These are phyloP conservation scores for Endoconidiophora laricicola DNA, from an alignment of 2,329 filamentous ascomycete species.

Conservation along the genomic window DNA sequence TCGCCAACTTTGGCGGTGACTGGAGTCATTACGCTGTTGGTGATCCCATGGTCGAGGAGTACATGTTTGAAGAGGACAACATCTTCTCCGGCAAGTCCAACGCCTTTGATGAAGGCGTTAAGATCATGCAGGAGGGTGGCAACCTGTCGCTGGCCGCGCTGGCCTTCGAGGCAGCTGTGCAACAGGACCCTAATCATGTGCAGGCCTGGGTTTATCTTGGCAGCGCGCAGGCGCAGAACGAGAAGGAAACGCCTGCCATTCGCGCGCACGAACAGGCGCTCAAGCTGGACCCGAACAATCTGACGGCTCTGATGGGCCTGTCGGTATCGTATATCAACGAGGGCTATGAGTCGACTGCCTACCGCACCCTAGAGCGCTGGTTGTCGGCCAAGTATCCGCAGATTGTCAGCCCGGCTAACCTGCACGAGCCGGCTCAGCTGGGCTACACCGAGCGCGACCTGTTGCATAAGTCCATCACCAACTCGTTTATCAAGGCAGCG, in stretches of 20 bases:
- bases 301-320: conserved; percentile 82
- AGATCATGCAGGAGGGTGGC: conserved; percentile 83
- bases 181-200: conserved; percentile 73
- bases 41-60: conserved; percentile 71
- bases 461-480: conserved; percentile 78
- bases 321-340: conserved; percentile 98
- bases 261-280: conserved; percentile 82
- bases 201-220: conserved; percentile 91
- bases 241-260: conserved; percentile 93
- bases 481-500: conserved; percentile 80
- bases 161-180: conserved; percentile 88
- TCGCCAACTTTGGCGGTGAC: conserved; percentile 47
- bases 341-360: conserved; percentile 92
- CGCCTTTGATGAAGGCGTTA: conserved; percentile 82
- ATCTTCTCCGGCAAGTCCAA: conserved; percentile 66
- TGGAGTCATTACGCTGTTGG: conserved; percentile 42
- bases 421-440: conserved; percentile 64
- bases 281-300: conserved; percentile 72
- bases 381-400: conserved; percentile 85
- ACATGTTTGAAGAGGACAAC: conserved; percentile 91
- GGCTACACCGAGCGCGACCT: conserved; percentile 87
- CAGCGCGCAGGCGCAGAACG: conserved; percentile 88
- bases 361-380: conserved; percentile 92
- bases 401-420: conserved; percentile 54
- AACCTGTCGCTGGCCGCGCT: conserved; percentile 87